Evolutionary conservation across 2,329 filamentous ascomycete genomes (phyloP), one percentile per base, ranked within the genome.

Genomic region (Albifimbria verrucaria): DNA sequence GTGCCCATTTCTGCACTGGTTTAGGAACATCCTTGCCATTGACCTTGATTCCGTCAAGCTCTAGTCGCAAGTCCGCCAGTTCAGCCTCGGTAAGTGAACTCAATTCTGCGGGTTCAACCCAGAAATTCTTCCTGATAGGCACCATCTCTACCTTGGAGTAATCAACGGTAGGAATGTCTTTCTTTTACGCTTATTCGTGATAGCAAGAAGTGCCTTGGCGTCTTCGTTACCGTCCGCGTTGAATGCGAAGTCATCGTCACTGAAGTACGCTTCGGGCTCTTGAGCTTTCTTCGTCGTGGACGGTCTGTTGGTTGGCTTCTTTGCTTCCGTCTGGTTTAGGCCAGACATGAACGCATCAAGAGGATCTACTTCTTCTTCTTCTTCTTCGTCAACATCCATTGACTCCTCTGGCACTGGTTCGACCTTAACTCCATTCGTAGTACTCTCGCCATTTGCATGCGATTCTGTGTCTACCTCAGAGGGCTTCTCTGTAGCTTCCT

Each of bases 281-380:
- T 87, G 84, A 44, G 77, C 68, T 60, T 81, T 81, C 56, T 78
- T 79, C 47, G 75, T 76, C 26, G 72, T 75, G 21, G 62, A 56
- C 2, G 62, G 49, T 41, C 55, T 48, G 43, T 64, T 67, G 42
- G 56, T 53, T n/a, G 67, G 62, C 48, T 69, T 69, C 50, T 71
- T 74, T 56, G 80, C 69, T 52, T 83, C 79, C 3, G 88, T 71
- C 39, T 80, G 70, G 51, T 80, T 77, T 17, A 85, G 77, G 55
- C 81, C 83, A 50, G 86, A 88, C 94, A 99, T 99, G 75, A 95
- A 99, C n/a, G 92, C 93, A 73, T 99, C 94, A 36, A 99, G 77
- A 7, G 94, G 91, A 68, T 99, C 94, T 32, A 94, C 74, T 45
- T 92, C 90, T 51, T 91, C 86, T 52, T 85, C 79, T 26, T 73